Evolutionary conservation across 108 stramenopile species (phyloP), one percentile per base, ranked within the genome.

Genomic region (Cyclotella distinguenda): DNA sequence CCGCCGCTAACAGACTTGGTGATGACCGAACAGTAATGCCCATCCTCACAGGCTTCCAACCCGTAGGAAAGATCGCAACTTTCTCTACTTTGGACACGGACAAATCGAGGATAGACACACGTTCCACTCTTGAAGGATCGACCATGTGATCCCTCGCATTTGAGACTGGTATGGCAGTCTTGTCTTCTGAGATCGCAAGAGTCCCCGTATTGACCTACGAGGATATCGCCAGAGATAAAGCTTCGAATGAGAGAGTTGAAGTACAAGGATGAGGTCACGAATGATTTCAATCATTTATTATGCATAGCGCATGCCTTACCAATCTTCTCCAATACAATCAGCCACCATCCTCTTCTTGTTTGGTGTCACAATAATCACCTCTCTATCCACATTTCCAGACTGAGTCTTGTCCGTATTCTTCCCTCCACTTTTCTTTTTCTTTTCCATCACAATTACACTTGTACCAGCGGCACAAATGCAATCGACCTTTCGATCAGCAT

Each of bases 251-350:
- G 33, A 0, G 1, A 44, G 19, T 39, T 39, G n/a, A 38, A 38
- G 36, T 39, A 22, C 5, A 35, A 4, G 25, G 34, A 22, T 36
- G 13, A 21, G 30, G 5, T n/a, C 22, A 10, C 8, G 32, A 49
- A 9, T 11, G 33, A 49, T n/a, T 0, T 49, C 2, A 7, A 22
- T 7, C 19, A 6, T n/a, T n/a, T 28, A 44, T 30, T 1, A 3
- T 30, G 5, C 4, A 19, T n/a, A 21, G 13, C 3, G 8, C 3
- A 64, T n/a, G n/a, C n/a, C 64, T 64, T 8, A 64, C 64, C 65
- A 66, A 44, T 66, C 13, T 0, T 45, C 65, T 10, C 32, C 43
- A 44, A 51, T 43, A 26, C 65, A 66, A 55, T 66, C 65, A 34
- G 26, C 49, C 21, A 44, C 31, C 16, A 53, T 32, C 28, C 13